These are phyloP conservation scores for Aureobasidium sp. DNA, from an alignment of 2,329 filamentous ascomycete genomes.

Conservation along the genomic window DNA sequence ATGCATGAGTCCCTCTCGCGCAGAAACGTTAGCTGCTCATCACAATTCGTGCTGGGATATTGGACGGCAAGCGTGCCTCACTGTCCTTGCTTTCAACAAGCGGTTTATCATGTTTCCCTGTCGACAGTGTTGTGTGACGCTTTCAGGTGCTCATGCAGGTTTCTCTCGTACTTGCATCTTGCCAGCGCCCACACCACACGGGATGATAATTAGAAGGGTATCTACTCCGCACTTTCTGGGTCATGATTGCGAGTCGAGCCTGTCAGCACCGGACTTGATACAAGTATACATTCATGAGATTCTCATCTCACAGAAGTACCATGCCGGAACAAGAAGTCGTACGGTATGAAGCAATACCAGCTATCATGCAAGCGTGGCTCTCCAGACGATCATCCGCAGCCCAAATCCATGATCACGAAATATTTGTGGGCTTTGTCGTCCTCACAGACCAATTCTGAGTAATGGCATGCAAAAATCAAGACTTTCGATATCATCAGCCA, in stretches of 20 bases:
- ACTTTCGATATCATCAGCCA: neutral
- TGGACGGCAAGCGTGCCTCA: neutral
- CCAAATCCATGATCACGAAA: neutral
- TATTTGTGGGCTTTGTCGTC: neutral
- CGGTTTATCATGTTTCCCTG: neutral
- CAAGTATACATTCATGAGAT: neutral
- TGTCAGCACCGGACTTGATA: slow-evolving; percentile 1
- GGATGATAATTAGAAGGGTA: neutral
- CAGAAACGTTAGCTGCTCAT: slow-evolving; percentile 12
- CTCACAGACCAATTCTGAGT: neutral
- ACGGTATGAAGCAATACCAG: neutral
- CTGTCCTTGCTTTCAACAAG: neutral
- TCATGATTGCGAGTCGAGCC: neutral
- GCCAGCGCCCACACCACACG: neutral
- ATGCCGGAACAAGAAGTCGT: neutral
- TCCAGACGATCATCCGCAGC: slow-evolving; percentile 10
- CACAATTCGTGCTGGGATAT: neutral
- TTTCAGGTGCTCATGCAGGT: neutral
- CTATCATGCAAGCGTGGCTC: neutral
- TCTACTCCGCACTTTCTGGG: neutral
- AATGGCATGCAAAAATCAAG: neutral
- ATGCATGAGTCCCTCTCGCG: neutral
- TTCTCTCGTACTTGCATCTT: neutral
- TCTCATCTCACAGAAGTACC: neutral
- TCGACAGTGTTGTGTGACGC: slow-evolving; percentile 1